These are phyloP conservation scores for Mycogone perniciosa DNA, from an alignment of 2,329 filamentous ascomycete species.

Conservation along the genomic window DNA sequence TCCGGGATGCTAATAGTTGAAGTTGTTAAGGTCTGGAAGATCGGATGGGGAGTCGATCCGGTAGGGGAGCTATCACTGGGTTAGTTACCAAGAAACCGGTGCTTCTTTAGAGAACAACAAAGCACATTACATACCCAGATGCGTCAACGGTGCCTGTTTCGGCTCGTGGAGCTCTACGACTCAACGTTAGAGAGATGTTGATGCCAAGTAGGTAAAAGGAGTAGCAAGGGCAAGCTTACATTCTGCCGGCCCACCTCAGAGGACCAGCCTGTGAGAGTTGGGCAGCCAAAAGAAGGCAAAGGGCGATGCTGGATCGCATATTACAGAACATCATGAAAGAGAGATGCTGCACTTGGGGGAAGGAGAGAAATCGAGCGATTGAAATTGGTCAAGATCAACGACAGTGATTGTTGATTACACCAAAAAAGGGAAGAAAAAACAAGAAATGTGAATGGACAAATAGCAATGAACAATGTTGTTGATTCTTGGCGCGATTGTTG, in stretches of 20 bases:
- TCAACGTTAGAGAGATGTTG: conserved; percentile 5
- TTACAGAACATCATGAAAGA: conserved; percentile 19
- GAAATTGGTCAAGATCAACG: background rate
- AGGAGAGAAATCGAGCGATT: conserved; percentile 1
- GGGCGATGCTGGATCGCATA: conserved; percentile 16
- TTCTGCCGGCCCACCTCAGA: conserved; percentile 26
- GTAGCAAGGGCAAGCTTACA: conserved; percentile 19
- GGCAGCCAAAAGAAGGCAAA: conserved; percentile 23
- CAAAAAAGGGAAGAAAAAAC: background rate
- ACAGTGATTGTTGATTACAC: background rate
- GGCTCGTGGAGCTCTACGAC: conserved; percentile 15
- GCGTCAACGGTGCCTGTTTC: conserved; percentile 2
- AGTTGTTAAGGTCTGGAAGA: conserved; percentile 5
- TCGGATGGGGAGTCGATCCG: conserved; percentile 4
- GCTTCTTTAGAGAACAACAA: too few relatives aligned
- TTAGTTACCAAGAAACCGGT: too few relatives aligned
- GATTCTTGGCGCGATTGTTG: background rate
- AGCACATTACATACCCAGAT: conserved; percentile 2
- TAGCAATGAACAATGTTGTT: background rate
- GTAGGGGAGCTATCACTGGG: background rate
- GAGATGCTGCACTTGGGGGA: background rate
- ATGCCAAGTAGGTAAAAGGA: background rate
- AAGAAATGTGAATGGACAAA: background rate
- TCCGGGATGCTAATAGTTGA: conserved; percentile 10
- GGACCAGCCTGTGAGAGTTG: conserved; percentile 30